Base-by-base conservation (phyloP, 1,284 basidiomycete species). In the Paramarasmius palmivorus region DNA sequence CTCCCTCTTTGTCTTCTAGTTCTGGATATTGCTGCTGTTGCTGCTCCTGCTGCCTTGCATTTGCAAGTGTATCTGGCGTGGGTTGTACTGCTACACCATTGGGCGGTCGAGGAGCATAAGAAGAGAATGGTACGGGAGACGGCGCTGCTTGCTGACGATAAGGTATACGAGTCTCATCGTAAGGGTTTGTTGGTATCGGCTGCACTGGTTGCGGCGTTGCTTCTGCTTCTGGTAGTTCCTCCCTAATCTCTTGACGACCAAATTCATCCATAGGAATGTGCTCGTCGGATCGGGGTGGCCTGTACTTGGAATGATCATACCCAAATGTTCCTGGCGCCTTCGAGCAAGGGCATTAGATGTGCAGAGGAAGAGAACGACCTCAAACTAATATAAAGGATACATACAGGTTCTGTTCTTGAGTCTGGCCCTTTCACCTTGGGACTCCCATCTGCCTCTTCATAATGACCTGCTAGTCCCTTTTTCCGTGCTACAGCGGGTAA, bases 241-340 rank as follows among this genome's bases (percentile, higher is more conserved):
- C 55, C 20, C 45, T 51, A 29, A 50, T 37, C 9, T 51, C 42
- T 34, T 68, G 65, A 37, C 64, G 72, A n/a, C 83, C 83, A 63
- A 88, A 84, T 55, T 88, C 83, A 61, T 81, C 77, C 84, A 89
- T 82, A 19, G 75, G 76, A 46, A 88, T 83, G n/a, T 67, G 66
- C 19, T 76, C 74, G 15, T 59, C 64, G 50, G 71, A 68, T 23
- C 72, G 73, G 55, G 72, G 71, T 15, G 75, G 74, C 23, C 83
- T 79, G 61, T 83, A 82, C 66, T 89, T 90, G 10, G 81, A 73
- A 51, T 79, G 77, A 62, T 90, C 84, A 62, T 76, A 90, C 0
- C 85, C 88, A 65, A 92, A 92, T 36, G 88, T 91, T n/a, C 89
- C 89, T 15, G 89, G 87, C 22, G 88, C 89, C 88, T 90, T 59